Evolutionary conservation across 2,329 filamentous ascomycete genomes (phyloP).

Genomic region (Penicillium sp.): DNA sequence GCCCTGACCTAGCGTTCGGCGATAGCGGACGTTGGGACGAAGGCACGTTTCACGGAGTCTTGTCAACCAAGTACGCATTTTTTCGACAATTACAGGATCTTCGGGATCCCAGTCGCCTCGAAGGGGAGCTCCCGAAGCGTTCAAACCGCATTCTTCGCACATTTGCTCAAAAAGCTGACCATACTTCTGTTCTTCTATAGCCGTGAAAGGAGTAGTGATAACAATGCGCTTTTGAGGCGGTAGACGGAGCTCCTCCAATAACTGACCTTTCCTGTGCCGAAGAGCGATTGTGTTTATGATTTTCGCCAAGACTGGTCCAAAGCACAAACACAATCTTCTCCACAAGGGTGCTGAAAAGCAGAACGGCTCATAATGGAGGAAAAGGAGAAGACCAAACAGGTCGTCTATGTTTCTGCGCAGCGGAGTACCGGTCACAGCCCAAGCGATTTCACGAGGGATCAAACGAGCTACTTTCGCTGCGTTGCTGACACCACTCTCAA

Average conservation of each 20-base stretch:
- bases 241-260: slow-evolving; percentile 68
- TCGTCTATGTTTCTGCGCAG: slow-evolving; percentile 71
- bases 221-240: slow-evolving; percentile 78
- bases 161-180: slow-evolving; percentile 65
- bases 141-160: slow-evolving; percentile 60
- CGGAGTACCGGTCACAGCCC: slow-evolving; percentile 87
- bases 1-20: slow-evolving; percentile 54
- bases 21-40: slow-evolving; percentile 68
- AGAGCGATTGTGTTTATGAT: slow-evolving; percentile 67
- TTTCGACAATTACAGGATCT: slow-evolving; percentile 49
- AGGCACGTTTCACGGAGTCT: slow-evolving; percentile 72
- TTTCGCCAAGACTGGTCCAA: slow-evolving; percentile 56
- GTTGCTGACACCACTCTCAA: slow-evolving; percentile 77
- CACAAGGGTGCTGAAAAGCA: slow-evolving; percentile 57
- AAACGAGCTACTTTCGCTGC: slow-evolving; percentile 70
- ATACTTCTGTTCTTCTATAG: slow-evolving; percentile 87
- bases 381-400: slow-evolving; percentile 69
- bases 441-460: slow-evolving; percentile 76
- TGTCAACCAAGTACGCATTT: slow-evolving; percentile 71
- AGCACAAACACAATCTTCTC: slow-evolving; percentile 54
- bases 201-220: slow-evolving; percentile 80
- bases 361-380: slow-evolving; percentile 71
- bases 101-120: slow-evolving; percentile 57
- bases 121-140: slow-evolving; percentile 55
- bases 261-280: slow-evolving; percentile 73